Percentiles rank a stretch among this genome's conserved stretches.
Evolutionary conservation across 208 protist species (phyloP).

Genomic region (Zelonia costaricensis): DNA sequence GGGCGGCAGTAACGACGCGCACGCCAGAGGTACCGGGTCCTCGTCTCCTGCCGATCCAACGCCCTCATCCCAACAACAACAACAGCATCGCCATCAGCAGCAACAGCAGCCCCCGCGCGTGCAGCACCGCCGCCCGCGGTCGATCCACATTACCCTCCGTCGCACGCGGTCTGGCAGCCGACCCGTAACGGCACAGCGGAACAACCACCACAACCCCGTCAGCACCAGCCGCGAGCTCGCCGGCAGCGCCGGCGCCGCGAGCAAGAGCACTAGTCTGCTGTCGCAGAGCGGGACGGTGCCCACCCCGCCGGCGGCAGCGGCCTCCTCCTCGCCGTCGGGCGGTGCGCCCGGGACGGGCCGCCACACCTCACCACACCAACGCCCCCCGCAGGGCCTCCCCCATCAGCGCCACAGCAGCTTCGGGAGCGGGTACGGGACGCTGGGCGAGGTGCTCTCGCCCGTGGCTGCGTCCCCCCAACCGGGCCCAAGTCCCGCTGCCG

Average conservation of each 20-base stretch:
- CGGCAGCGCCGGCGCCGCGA: not conserved
- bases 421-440: not conserved
- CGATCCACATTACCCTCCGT: slow-evolving; percentile 39
- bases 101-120: slow-evolving; percentile 6
- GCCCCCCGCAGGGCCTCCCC: no score
- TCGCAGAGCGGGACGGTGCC: not conserved
- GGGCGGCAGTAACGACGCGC: no score
- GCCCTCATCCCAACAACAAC: slow-evolving; percentile 2
- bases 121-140: slow-evolving; percentile 16
- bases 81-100: not conserved
- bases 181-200: slow-evolving; percentile 24
- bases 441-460: not conserved
- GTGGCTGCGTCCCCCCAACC: not conserved
- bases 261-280: not conserved
- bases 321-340: no score
- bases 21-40: no score
- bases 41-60: no score
- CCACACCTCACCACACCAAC: no score
- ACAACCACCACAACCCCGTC: not conserved
- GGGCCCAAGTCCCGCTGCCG: not conserved
- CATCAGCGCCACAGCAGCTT: slow-evolving; percentile 3
- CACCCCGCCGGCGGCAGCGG: not conserved
- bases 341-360: no score
- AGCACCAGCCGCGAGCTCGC: slow-evolving; percentile 3
- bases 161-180: slow-evolving; percentile 38